Conservation (phyloP, 1,284 basidiomycete species). For the Fomitopsis palustris region DNA sequence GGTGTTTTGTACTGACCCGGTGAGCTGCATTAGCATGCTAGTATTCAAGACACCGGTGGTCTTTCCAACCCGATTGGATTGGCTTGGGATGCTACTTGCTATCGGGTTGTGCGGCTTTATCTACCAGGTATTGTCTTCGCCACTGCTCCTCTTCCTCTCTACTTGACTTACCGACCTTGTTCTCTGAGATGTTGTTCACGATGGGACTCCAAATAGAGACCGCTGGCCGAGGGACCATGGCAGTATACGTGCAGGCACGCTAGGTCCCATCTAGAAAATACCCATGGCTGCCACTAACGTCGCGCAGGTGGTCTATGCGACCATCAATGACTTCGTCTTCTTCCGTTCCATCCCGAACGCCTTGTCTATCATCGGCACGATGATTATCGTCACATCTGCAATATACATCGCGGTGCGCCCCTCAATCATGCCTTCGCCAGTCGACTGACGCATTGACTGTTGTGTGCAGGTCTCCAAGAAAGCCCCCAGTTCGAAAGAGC, state of each 20-base stretch:
- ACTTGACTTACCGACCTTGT: background rate
- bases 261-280: background rate
- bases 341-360: slow-evolving; percentile 50
- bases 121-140: slow-evolving; percentile 42
- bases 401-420: slow-evolving; percentile 18
- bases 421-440: background rate
- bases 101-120: slow-evolving; percentile 59
- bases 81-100: slow-evolving; percentile 40
- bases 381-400: slow-evolving; percentile 57
- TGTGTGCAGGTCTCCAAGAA: slow-evolving; percentile 22
- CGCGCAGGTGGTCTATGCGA: slow-evolving; percentile 56
- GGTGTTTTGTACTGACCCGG: background rate
- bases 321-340: slow-evolving; percentile 55
- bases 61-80: slow-evolving; percentile 45
- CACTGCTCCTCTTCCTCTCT: no score
- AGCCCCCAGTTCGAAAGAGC: slow-evolving; percentile 7
- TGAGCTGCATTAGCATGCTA: slow-evolving; percentile 36
- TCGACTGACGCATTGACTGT: slow-evolving; percentile 2
- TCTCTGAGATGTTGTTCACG: slow-evolving; percentile 45
- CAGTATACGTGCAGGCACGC: slow-evolving; percentile 55
- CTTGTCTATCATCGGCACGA: slow-evolving; percentile 52
- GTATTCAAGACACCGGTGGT: slow-evolving; percentile 38
- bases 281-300: no score
- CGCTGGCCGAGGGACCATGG: slow-evolving; percentile 58
- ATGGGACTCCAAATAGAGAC: slow-evolving; percentile 67